Percentiles rank a stretch among this genome's conserved stretches.
Evolutionary conservation across 2,329 filamentous ascomycete species (phyloP).

Genomic region (Penicillium italicum): DNA sequence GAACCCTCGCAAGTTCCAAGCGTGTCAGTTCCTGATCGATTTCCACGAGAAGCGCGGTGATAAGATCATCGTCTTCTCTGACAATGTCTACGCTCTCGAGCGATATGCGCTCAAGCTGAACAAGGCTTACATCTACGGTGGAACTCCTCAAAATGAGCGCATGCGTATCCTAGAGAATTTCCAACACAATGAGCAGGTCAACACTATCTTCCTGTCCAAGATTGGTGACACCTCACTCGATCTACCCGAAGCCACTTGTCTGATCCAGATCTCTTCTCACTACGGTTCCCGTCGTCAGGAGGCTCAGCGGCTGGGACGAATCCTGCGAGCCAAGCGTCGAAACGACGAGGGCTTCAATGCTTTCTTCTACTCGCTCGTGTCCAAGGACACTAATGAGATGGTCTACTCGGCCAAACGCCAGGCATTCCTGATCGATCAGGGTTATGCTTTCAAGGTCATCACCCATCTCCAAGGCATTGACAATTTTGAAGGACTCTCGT

Average conservation of each 20-base stretch:
- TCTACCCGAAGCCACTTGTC: constrained; percentile 88
- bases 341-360: constrained; percentile 99
- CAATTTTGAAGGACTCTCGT: constrained; percentile 73
- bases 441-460: constrained; percentile 98
- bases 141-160: constrained; percentile 80
- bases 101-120: constrained; percentile 77
- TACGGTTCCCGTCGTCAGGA: constrained; percentile 96
- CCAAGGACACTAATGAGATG: constrained; percentile 97
- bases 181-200: constrained; percentile 83
- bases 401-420: constrained; percentile 95
- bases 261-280: constrained; percentile 96
- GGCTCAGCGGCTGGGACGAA: constrained; percentile 87
- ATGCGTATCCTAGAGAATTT: constrained; percentile 89
- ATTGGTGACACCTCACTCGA: constrained; percentile 98
- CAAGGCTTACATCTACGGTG: constrained; percentile 89
- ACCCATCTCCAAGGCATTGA: constrained; percentile 92
- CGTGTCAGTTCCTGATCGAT: constrained; percentile 96
- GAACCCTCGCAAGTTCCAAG: constrained; percentile 96
- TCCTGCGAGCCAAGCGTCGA: constrained; percentile 87
- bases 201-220: constrained; percentile 93
- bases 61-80: constrained; percentile 97
- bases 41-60: constrained; percentile 93
- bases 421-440: constrained; percentile 95
- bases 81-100: constrained; percentile 90
- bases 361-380: constrained; percentile 97